These are phyloP conservation scores for Copromyces sp. DNA, from an alignment of 495 filamentous ascomycete genomes.

Conservation along the genomic window DNA sequence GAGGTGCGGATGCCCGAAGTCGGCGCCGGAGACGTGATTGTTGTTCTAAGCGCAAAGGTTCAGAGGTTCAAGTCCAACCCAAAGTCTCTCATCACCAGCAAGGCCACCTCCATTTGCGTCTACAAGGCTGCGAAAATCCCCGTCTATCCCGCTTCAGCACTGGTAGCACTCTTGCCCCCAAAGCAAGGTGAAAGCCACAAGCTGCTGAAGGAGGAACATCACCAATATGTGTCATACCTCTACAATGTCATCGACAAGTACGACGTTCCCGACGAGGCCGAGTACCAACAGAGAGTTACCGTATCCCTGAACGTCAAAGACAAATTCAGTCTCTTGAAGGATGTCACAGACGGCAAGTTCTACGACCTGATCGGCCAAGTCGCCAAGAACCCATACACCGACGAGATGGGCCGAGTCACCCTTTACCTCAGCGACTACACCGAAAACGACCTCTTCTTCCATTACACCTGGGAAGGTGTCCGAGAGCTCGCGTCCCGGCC, in stretches of 20 bases:
- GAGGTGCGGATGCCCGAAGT: conserved; percentile 30
- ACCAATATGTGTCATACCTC: conserved; percentile 32
- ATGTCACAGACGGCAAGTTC: conserved; percentile 46
- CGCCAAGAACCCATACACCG: conserved; percentile 47
- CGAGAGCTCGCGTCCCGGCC: conserved; percentile 17
- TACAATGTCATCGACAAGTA: conserved; percentile 32
- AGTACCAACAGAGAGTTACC: conserved; percentile 32
- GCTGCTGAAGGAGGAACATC: conserved; percentile 13
- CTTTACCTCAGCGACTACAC: conserved; percentile 88
- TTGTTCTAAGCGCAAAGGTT: conserved; percentile 30
- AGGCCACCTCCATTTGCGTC: conserved; percentile 24
- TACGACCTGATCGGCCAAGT: conserved; percentile 71
- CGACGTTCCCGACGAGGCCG: conserved; percentile 31
- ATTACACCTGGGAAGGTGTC: conserved; percentile 40
- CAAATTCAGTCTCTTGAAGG: conserved; percentile 57
- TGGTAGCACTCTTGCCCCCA: conserved; percentile 17
- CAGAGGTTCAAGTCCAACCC: conserved; percentile 8
- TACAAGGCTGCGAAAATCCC: conserved; percentile 33
- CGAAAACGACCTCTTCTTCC: conserved; percentile 47
- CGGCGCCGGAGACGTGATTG: conserved; percentile 29
- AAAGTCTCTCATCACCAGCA: conserved; percentile 31
- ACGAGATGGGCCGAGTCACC: conserved; percentile 38
- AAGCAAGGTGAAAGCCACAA: not conserved
- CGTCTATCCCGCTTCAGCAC: conserved; percentile 23
- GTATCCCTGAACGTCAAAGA: conserved; percentile 33